These are phyloP conservation scores for Aspergillus ostianus DNA, from an alignment of 495 filamentous ascomycete species.

Conservation along the genomic window DNA sequence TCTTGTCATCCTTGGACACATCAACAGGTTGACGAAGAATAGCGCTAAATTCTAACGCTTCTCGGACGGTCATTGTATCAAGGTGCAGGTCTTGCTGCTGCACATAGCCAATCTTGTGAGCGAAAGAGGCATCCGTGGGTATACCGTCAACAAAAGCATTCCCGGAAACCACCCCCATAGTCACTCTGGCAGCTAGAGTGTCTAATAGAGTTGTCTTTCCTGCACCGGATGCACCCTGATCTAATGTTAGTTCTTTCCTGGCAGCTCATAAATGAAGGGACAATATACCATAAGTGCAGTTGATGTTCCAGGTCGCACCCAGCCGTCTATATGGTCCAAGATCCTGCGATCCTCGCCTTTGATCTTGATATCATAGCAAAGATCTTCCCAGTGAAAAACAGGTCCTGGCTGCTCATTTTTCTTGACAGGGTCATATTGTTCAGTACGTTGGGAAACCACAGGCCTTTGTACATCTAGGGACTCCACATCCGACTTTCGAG, in stretches of 20 bases:
- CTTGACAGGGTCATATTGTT: constrained; percentile 32
- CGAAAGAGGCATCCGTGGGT: constrained; percentile 67
- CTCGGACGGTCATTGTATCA: constrained; percentile 76
- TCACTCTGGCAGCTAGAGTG: constrained; percentile 47
- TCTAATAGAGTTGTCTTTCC: constrained; percentile 61
- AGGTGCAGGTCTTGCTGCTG: constrained; percentile 92
- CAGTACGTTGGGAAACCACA: background rate
- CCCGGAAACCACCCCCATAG: constrained; percentile 47
- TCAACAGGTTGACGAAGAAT: constrained; percentile 75
- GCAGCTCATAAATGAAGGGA: background rate
- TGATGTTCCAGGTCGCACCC: constrained; percentile 62
- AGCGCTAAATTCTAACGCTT: constrained; percentile 76
- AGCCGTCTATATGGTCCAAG: constrained; percentile 58
- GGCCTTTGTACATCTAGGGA: constrained; percentile 13
- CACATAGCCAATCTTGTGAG: constrained; percentile 87
- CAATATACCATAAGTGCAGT: constrained; percentile 54
- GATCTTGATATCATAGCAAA: constrained; percentile 61
- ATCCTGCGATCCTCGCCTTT: constrained; percentile 48
- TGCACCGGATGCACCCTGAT: constrained; percentile 48
- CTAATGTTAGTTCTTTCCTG: background rate
- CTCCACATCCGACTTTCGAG: constrained; percentile 9
- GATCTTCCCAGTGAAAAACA: constrained; percentile 67
- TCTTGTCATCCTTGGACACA: constrained; percentile 69
- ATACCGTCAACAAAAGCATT: constrained; percentile 51
- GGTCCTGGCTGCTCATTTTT: constrained; percentile 40